Percentiles rank a stretch among this genome's conserved stretches.
These are phyloP conservation scores for Rhytidiadelphus loreus DNA, from an alignment of 225 moss, liverwort and hornwort genomes.

Conservation along the genomic window DNA sequence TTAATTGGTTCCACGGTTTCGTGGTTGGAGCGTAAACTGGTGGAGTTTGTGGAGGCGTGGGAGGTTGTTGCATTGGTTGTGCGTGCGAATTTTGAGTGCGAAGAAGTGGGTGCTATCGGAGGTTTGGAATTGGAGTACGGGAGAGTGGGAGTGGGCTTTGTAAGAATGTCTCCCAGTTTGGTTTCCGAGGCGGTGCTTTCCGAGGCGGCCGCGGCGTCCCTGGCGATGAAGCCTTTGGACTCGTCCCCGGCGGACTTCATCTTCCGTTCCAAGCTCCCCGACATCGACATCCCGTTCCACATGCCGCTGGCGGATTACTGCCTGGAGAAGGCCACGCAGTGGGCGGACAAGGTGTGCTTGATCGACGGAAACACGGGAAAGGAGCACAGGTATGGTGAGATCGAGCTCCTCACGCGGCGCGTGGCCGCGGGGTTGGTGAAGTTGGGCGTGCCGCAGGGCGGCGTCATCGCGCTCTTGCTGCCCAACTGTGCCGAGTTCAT, in stretches of 20 bases:
- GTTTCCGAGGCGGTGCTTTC: not conserved
- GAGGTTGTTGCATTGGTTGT: not conserved
- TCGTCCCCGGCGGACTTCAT: slow-evolving; percentile 1
- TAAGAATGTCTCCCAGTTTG: slow-evolving; percentile 24
- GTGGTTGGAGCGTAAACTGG: not conserved
- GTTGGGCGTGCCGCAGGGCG: slow-evolving; percentile 34
- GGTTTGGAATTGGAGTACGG: not conserved
- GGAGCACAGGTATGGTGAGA: slow-evolving; percentile 17
- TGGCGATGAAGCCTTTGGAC: not conserved
- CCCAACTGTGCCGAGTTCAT: slow-evolving; percentile 49
- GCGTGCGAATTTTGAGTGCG: not conserved
- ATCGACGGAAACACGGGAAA: slow-evolving; percentile 43
- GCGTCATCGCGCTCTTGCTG: slow-evolving; percentile 41
- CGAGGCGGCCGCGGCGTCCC: not conserved
- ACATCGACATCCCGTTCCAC: slow-evolving; percentile 34
- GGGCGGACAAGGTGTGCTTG: slow-evolving; percentile 35
- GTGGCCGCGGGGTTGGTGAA: slow-evolving; percentile 43
- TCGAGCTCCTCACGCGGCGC: slow-evolving; percentile 20
- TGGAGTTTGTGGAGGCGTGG: not conserved
- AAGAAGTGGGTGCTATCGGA: not conserved
- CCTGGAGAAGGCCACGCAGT: slow-evolving; percentile 22
- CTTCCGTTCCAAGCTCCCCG: slow-evolving; percentile 48
- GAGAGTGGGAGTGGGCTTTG: not conserved
- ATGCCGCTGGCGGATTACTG: slow-evolving; percentile 44
- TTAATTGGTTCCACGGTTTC: not conserved